Evolutionary conservation across 768 basidiomycete genomes (phyloP).

Genomic region (Tubosaeta sp.): DNA sequence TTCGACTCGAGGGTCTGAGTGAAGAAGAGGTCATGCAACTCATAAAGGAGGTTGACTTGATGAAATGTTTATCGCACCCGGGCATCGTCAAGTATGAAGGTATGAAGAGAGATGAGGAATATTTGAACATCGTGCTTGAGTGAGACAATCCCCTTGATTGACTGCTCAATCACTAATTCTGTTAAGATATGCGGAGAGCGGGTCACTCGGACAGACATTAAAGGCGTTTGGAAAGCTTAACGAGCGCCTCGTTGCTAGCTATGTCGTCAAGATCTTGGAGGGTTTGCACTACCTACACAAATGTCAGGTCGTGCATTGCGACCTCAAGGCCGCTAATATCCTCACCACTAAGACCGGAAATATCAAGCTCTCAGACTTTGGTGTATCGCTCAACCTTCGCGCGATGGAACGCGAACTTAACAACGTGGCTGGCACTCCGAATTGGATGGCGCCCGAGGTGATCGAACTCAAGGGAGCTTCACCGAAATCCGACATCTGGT

Average conservation of each 20-base stretch:
- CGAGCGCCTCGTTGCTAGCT: conserved; percentile 86
- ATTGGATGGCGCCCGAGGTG: conserved; percentile 99
- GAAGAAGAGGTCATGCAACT: conserved; percentile 88
- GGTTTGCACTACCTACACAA: conserved; percentile 90
- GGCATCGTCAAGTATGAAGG: conserved; percentile 98
- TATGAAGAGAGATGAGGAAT: conserved; percentile 85
- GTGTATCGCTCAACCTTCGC: conserved; percentile 91
- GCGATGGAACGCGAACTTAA: conserved; percentile 84
- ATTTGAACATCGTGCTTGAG: conserved; percentile 92
- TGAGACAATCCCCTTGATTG: conserved; percentile 36
- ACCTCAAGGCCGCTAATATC: conserved; percentile 98
- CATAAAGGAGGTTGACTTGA: conserved; percentile 91
- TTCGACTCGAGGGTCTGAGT: conserved; percentile 83
- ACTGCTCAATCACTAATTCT: conserved; percentile 12
- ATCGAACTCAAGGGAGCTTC: conserved; percentile 93
- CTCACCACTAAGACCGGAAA: conserved; percentile 98
- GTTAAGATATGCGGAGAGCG: conserved; percentile 89
- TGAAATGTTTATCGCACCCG: conserved; percentile 88
- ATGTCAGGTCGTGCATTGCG: conserved; percentile 92
- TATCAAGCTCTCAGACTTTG: conserved; percentile 96
- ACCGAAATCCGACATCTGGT: conserved; percentile 95
- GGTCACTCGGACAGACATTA: conserved; percentile 88
- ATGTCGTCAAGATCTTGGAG: conserved; percentile 95
- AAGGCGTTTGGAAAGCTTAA: conserved; percentile 93
- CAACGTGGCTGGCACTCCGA: conserved; percentile 91